These are phyloP conservation scores for Penicilliopsis zonata DNA, from an alignment of 495 filamentous ascomycete species.

Conservation along the genomic window DNA sequence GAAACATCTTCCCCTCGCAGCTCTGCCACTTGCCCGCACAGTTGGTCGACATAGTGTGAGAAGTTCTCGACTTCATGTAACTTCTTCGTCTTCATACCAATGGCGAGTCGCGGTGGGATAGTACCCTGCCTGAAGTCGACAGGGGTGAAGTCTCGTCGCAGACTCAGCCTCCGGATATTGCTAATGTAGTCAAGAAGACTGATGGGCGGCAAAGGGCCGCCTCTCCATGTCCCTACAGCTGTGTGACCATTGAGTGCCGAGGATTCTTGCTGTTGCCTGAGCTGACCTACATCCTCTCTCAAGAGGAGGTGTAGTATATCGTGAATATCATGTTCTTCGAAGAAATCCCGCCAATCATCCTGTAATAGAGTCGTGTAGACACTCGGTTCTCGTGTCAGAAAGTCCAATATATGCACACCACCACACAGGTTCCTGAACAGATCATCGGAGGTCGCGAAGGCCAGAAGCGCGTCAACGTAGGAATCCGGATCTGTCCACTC, in stretches of 20 bases:
- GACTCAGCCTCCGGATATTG: conserved; percentile 56
- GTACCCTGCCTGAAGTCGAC: conserved; percentile 19
- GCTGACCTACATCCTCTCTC: conserved; percentile 49
- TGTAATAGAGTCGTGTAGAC: conserved; percentile 67
- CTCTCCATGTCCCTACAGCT: conserved; percentile 29
- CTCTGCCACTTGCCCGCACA: conserved; percentile 41
- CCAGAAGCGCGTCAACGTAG: conserved; percentile 68
- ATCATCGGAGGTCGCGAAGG: conserved; percentile 59
- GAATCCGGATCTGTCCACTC: conserved; percentile 48
- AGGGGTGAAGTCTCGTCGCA: conserved; percentile 47
- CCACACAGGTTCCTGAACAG: conserved; percentile 85
- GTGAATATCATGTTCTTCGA: conserved; percentile 55
- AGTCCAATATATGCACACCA: conserved; percentile 90
- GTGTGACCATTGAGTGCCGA: conserved; percentile 3
- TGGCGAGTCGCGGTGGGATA: conserved; percentile 55
- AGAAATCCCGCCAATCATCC: conserved; percentile 67
- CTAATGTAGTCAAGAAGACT: conserved; percentile 62
- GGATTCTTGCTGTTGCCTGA: conserved; percentile 4
- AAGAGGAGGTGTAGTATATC: conserved; percentile 68
- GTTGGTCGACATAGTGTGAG: conserved; percentile 44
- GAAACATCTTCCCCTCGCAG: conserved; percentile 48
- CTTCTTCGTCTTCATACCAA: conserved; percentile 96
- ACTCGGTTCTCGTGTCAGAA: conserved; percentile 76
- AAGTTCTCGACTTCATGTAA: conserved; percentile 74
- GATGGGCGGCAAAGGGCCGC: conserved; percentile 46